Evolutionary conservation across 768 basidiomycete genomes (phyloP).

Genomic region (Lactarius quietus): DNA sequence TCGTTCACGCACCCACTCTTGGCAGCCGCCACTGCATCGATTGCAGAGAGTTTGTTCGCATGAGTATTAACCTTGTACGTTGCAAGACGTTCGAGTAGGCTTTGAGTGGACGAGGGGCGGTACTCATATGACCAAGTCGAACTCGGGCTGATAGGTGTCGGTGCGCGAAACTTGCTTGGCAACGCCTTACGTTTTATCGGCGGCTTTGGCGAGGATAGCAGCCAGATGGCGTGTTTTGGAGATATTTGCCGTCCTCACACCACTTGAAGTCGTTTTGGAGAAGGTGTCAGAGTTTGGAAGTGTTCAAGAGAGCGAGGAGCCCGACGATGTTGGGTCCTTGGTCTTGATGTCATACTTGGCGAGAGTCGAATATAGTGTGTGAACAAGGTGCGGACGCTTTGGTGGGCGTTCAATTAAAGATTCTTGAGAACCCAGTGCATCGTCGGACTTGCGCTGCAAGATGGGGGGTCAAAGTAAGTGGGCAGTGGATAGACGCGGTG

Average conservation of each 20-base stretch:
- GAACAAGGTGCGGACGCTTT: constrained; percentile 51
- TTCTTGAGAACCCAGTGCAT: constrained; percentile 45
- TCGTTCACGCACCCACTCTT: constrained; percentile 84
- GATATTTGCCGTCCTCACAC: constrained; percentile 33
- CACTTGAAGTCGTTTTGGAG: constrained; percentile 24
- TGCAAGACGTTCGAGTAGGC: constrained; percentile 67
- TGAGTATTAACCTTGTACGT: constrained; percentile 81
- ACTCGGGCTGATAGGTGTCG: constrained; percentile 30
- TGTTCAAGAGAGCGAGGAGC: constrained; percentile 9
- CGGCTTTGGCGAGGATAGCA: constrained; percentile 66
- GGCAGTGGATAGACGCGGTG: neutral
- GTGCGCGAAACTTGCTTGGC: constrained; percentile 41
- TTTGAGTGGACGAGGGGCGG: constrained; percentile 70
- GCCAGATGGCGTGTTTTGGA: constrained; percentile 65
- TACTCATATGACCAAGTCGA: constrained; percentile 53
- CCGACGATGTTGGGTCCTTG: constrained; percentile 42
- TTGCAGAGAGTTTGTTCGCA: constrained; percentile 66
- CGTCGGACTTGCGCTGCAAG: constrained; percentile 69
- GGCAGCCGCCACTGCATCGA: constrained; percentile 76
- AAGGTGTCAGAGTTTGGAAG: constrained; percentile 12
- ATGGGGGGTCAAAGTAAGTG: neutral
- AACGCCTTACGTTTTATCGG: constrained; percentile 51
- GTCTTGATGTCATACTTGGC: constrained; percentile 71
- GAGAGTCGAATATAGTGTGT: constrained; percentile 71
- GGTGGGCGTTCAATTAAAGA: constrained; percentile 37